Percentiles rank a stretch among this genome's conserved stretches.
Conservation (phyloP, 2,329 filamentous ascomycete genomes). For the Aspergillaceae sp. region DNA sequence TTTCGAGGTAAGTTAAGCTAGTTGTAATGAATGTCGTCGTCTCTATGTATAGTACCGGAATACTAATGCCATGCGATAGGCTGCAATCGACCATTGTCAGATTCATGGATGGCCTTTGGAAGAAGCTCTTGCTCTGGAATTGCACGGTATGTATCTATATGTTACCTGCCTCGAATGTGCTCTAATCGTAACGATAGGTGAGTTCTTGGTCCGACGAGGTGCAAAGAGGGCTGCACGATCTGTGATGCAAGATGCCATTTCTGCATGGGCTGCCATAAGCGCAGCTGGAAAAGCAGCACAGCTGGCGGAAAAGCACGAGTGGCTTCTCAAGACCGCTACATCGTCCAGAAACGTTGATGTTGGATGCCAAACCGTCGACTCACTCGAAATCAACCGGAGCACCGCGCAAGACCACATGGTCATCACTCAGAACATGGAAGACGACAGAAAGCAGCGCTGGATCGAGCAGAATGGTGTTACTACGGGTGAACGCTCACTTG, state of each 20-base stretch:
- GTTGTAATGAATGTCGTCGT: too few species aligned
- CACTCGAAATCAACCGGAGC: constrained; percentile 33
- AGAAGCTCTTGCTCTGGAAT: constrained; percentile 51
- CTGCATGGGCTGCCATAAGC: constrained; percentile 50
- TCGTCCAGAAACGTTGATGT: constrained; percentile 45
- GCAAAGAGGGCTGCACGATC: constrained; percentile 51
- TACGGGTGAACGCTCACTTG: constrained; percentile 30
- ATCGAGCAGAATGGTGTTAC: constrained; percentile 34
- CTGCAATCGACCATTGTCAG: constrained; percentile 53
- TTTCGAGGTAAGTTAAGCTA: constrained; percentile 22
- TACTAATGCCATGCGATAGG: constrained; percentile 34
- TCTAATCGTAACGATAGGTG: constrained; percentile 20
- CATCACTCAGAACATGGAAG: constrained; percentile 25
- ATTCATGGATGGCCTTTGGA: constrained; percentile 51
- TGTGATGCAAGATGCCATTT: constrained; percentile 50
- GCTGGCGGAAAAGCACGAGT: constrained; percentile 51
- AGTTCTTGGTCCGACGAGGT: constrained; percentile 49
- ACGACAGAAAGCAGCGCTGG: constrained; percentile 35
- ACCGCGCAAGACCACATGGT: constrained; percentile 22
- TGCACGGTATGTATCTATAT: constrained; percentile 40
- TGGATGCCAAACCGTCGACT: constrained; percentile 49
- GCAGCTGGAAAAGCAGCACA: constrained; percentile 53
- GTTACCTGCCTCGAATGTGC: neutral
- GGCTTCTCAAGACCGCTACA: constrained; percentile 49
- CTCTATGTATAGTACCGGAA: neutral